Conservation (phyloP, 2,329 filamentous ascomycete genomes). For the Exophiala oligosperma region DNA sequence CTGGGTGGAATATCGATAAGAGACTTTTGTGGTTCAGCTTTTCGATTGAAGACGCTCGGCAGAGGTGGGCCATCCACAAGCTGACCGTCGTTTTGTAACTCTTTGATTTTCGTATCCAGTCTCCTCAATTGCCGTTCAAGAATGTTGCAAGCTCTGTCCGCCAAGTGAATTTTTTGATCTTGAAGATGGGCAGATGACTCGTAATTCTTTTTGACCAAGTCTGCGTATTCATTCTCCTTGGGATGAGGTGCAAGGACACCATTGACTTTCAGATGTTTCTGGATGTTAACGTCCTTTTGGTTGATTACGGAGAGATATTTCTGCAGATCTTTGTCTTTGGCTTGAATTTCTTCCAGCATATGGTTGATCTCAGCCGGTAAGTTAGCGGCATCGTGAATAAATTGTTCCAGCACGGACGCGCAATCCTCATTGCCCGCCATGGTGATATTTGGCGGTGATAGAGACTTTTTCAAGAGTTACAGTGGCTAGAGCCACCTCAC, state of each 20-base stretch:
- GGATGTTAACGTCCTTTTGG: slow-evolving; percentile 60
- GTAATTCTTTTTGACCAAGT: slow-evolving; percentile 57
- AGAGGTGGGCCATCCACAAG: slow-evolving; percentile 60
- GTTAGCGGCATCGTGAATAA: slow-evolving; percentile 65
- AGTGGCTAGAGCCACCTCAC: too few relatives aligned
- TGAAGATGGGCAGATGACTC: slow-evolving; percentile 60
- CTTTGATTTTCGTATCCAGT: slow-evolving; percentile 61
- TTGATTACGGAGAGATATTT: slow-evolving; percentile 58
- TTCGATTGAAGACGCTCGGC: slow-evolving; percentile 58
- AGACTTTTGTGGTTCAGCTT: slow-evolving; percentile 48
- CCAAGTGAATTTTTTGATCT: slow-evolving; percentile 61
- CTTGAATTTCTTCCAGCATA: slow-evolving; percentile 66
- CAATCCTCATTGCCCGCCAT: slow-evolving; percentile 60
- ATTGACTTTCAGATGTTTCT: slow-evolving; percentile 65
- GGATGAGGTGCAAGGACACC: slow-evolving; percentile 62
- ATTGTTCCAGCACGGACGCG: slow-evolving; percentile 64
- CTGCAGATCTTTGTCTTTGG: slow-evolving; percentile 62
- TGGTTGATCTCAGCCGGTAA: slow-evolving; percentile 65
- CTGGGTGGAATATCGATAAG: slow-evolving; percentile 50
- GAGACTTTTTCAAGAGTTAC: not conserved
- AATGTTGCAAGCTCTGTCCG: slow-evolving; percentile 60
- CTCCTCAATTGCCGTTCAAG: slow-evolving; percentile 65
- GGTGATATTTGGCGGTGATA: slow-evolving; percentile 1
- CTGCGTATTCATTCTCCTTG: slow-evolving; percentile 63
- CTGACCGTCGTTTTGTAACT: slow-evolving; percentile 59